Percentiles rank a stretch among this genome's conserved stretches.
Conservation (phyloP, 257 asterid species). For the Jacaranda mimosifolia region DNA sequence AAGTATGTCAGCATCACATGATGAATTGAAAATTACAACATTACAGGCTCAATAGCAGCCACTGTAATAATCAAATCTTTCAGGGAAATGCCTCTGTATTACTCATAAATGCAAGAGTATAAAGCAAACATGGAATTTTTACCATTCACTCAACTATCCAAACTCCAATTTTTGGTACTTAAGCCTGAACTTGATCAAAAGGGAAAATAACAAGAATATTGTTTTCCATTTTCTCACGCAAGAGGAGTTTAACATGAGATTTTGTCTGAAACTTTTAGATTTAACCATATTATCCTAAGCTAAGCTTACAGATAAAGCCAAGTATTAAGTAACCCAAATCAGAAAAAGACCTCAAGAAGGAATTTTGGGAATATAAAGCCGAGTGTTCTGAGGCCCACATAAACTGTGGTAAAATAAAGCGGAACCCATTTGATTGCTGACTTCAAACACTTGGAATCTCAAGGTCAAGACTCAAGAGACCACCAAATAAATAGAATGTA, state of each 20-base stretch:
- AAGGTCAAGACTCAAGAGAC: no score
- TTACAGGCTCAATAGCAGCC: slow-evolving; percentile 2
- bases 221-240: not conserved
- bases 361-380: not conserved
- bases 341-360: not conserved
- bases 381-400: not conserved
- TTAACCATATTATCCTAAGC: not conserved
- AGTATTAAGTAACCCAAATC: not conserved
- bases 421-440: no score
- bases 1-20: not conserved
- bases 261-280: not conserved
- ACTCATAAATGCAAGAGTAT: slow-evolving; percentile 1
- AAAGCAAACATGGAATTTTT: not conserved
- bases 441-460: no score
- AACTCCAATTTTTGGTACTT: not conserved
- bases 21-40: not conserved
- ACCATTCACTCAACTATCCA: not conserved
- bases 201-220: no score
- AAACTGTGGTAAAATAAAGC: no score
- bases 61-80: slow-evolving; percentile 1
- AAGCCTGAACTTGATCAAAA: not conserved
- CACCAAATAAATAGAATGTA: slow-evolving; percentile 14
- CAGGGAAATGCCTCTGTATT: not conserved
- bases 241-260: not conserved
- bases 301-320: not conserved